phyloP scores from a whole-genome alignment of 805 yeast genomes.

The Lachancea lanzarotensis region DNA sequence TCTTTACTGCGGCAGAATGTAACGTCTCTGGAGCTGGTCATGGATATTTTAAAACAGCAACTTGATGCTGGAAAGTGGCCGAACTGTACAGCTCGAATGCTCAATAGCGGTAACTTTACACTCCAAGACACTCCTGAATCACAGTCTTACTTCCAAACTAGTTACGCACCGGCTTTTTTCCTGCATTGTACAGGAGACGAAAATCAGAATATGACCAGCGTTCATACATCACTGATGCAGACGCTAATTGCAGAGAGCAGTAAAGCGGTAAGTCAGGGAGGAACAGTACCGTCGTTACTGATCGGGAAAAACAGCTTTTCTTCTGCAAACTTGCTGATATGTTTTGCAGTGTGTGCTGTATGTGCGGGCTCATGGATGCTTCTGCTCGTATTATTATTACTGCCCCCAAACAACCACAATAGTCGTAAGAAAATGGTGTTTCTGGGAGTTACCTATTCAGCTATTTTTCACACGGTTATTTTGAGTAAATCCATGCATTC shows the following conservation, averaged over 20 bases:
- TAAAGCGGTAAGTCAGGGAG: constrained; percentile 1
- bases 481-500: constrained; percentile 39
- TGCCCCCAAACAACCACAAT: constrained; percentile 38
- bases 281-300: constrained; percentile 5
- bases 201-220: neutral
- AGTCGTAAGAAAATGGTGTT: constrained; percentile 53
- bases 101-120: constrained; percentile 3
- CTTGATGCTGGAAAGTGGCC: constrained; percentile 5
- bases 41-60: neutral
- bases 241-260: constrained; percentile 6
- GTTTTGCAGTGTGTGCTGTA: constrained; percentile 48
- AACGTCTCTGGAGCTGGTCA: neutral
- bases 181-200: constrained; percentile 11
- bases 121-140: neutral
- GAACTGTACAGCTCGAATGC: constrained; percentile 4
- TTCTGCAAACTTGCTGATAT: constrained; percentile 37
- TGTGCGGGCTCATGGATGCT: constrained; percentile 69
- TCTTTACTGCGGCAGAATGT: neutral
- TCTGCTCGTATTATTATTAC: constrained; percentile 46
- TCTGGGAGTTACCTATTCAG: constrained; percentile 50
- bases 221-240: constrained; percentile 5
- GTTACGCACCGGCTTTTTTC: constrained; percentile 18
- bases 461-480: constrained; percentile 48
- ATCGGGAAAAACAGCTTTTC: constrained; percentile 32
- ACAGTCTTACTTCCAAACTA: constrained; percentile 9